Conservation (phyloP, 805 yeast species). For the Diddensiella caesifluorescens region DNA sequence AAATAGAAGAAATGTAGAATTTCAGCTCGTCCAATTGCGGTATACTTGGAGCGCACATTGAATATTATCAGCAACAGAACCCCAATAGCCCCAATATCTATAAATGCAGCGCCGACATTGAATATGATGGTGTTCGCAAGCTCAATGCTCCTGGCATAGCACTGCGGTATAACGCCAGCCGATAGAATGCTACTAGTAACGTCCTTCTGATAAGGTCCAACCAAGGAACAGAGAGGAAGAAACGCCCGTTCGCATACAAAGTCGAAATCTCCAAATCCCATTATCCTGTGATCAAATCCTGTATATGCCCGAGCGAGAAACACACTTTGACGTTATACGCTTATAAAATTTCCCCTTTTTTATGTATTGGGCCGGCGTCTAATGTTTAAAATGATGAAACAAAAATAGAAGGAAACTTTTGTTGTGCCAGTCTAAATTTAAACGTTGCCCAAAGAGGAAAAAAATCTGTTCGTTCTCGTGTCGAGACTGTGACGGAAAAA, state of each 20-base stretch:
- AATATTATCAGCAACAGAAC: slow-evolving; percentile 65
- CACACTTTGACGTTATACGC: too few relatives aligned
- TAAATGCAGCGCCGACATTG: slow-evolving; percentile 81
- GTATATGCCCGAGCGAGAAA: too few relatives aligned
- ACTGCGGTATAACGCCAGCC: slow-evolving; percentile 62
- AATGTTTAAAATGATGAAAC: too few relatives aligned
- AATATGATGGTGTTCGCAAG: slow-evolving; percentile 88
- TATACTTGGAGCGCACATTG: slow-evolving; percentile 76
- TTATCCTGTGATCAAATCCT: too few relatives aligned
- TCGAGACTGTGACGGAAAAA: too few relatives aligned
- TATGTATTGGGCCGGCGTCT: too few relatives aligned
- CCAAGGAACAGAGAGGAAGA: slow-evolving; percentile 73
- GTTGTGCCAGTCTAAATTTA: too few relatives aligned
- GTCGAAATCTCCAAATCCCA: slow-evolving; percentile 66
- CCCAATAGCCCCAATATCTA: slow-evolving; percentile 68
- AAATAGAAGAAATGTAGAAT: slow-evolving; percentile 68
- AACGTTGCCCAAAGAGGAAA: too few relatives aligned
- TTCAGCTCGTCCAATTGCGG: slow-evolving; percentile 91
- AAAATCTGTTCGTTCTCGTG: too few relatives aligned
- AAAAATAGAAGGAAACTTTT: too few relatives aligned
- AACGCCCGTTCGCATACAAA: slow-evolving; percentile 61
- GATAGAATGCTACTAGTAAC: slow-evolving; percentile 20
- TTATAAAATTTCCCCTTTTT: too few relatives aligned
- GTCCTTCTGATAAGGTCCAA: slow-evolving; percentile 45
- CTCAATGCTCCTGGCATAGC: slow-evolving; percentile 83